phyloP scores from a whole-genome alignment of 352 stramenopile species.

The Pilasporangium apinafurcum region DNA sequence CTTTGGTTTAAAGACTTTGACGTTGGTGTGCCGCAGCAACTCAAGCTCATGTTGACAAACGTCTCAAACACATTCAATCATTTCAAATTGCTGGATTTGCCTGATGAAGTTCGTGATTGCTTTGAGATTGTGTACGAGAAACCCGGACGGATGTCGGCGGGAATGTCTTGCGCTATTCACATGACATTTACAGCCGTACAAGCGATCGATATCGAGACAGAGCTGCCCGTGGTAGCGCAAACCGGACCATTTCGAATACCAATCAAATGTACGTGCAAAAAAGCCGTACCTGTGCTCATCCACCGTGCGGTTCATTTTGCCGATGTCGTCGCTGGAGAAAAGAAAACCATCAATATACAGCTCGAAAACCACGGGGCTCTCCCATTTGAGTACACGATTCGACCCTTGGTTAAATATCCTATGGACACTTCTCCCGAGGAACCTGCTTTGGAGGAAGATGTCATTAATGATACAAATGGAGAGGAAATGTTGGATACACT shows the following conservation, averaged over 20 bases:
- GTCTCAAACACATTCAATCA: slow-evolving; percentile 90
- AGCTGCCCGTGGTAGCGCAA: slow-evolving; percentile 58
- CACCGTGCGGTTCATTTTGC: slow-evolving; percentile 39
- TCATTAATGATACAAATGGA: not conserved
- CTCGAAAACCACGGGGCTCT: slow-evolving; percentile 76
- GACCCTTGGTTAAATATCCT: not conserved
- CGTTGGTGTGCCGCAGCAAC: slow-evolving; percentile 47
- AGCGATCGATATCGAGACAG: slow-evolving; percentile 57
- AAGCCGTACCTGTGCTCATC: slow-evolving; percentile 59
- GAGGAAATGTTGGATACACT: too few species aligned
- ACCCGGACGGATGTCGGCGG: slow-evolving; percentile 87
- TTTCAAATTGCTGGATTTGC: slow-evolving; percentile 80
- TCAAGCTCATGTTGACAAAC: slow-evolving; percentile 84
- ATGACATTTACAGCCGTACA: slow-evolving; percentile 65
- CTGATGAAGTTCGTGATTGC: slow-evolving; percentile 66
- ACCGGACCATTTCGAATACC: slow-evolving; percentile 78
- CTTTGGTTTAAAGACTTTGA: slow-evolving; percentile 91
- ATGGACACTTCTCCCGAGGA: not conserved
- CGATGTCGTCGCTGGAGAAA: slow-evolving; percentile 79
- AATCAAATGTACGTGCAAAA: slow-evolving; percentile 79
- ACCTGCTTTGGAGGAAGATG: not conserved
- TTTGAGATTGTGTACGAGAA: slow-evolving; percentile 87
- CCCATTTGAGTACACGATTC: slow-evolving; percentile 39
- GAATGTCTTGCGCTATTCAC: slow-evolving; percentile 67
- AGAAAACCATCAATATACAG: slow-evolving; percentile 31